Evolutionary conservation across 1,139 yeast genomes (phyloP).

Genomic region (Taphrina sp.): DNA sequence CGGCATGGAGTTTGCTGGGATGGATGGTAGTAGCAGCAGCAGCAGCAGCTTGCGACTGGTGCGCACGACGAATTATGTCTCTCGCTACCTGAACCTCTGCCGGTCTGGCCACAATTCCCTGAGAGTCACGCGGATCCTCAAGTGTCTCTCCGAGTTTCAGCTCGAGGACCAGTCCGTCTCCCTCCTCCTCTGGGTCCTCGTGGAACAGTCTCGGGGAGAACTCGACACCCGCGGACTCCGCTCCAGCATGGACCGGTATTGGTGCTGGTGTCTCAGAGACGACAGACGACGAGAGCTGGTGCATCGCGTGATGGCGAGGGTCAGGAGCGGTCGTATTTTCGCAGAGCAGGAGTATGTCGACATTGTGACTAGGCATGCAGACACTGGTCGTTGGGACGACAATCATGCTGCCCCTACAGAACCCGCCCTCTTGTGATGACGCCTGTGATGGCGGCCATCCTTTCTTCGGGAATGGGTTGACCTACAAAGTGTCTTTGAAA

Average conservation of each 20-base stretch:
- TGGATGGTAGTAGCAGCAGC: too few relatives aligned
- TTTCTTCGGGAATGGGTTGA: too few relatives aligned
- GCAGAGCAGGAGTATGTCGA: too few relatives aligned
- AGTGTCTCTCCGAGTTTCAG: slow-evolving; percentile 13
- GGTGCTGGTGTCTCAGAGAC: slow-evolving; percentile 15
- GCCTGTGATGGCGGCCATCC: too few relatives aligned
- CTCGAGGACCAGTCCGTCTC: slow-evolving; percentile 4
- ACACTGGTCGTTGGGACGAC: too few relatives aligned
- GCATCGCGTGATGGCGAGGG: too few relatives aligned
- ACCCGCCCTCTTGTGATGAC: too few relatives aligned
- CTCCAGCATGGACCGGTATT: slow-evolving; percentile 12
- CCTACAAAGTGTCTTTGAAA: too few relatives aligned
- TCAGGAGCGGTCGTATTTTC: too few relatives aligned
- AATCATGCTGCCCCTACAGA: too few relatives aligned
- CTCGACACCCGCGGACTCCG: background rate
- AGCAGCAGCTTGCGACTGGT: background rate
- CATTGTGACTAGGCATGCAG: too few relatives aligned
- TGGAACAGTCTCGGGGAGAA: slow-evolving; percentile 3
- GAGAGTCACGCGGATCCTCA: slow-evolving; percentile 22
- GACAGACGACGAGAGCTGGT: too few relatives aligned
- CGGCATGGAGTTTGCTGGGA: slow-evolving; percentile 12
- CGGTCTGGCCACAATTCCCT: background rate
- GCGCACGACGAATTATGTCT: slow-evolving; percentile 1
- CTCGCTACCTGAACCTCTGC: slow-evolving; percentile 9
- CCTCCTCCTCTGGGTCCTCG: slow-evolving; percentile 14